phyloP scores from a whole-genome alignment of 805 yeast genomes.

The Zygoascus flipseniorum region DNA sequence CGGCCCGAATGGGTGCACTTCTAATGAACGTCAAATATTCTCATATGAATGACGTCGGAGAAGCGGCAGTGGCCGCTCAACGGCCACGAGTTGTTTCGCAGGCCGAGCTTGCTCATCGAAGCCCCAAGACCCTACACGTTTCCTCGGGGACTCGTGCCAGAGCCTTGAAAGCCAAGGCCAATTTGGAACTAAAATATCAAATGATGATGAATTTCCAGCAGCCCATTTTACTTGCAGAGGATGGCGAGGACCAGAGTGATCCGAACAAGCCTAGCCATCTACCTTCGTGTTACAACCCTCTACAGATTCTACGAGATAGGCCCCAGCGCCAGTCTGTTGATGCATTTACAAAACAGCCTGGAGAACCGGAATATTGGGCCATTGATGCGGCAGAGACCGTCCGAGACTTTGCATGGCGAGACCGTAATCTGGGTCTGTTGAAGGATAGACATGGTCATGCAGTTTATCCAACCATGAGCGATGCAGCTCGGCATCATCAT shows the following conservation, averaged over 20 bases:
- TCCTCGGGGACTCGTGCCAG: constrained; percentile 15
- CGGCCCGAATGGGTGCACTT: constrained; percentile 14
- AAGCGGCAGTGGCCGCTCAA: background rate
- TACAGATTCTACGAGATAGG: constrained; percentile 76
- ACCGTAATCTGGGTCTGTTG: constrained; percentile 12
- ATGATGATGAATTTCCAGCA: constrained; percentile 16
- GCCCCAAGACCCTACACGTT: background rate
- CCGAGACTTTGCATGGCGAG: constrained; percentile 19
- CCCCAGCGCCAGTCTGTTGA: constrained; percentile 17
- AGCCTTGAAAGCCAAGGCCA: constrained; percentile 23
- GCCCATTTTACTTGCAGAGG: background rate
- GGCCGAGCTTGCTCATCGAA: background rate
- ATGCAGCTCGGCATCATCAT: background rate
- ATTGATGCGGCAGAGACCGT: constrained; percentile 21
- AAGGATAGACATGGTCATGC: constrained; percentile 12
- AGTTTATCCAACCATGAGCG: constrained; percentile 5
- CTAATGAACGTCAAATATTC: constrained; percentile 15
- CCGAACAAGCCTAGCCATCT: background rate
- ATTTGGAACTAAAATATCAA: constrained; percentile 24
- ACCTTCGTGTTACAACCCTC: constrained; percentile 65
- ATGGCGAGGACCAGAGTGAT: background rate
- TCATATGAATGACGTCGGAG: constrained; percentile 1
- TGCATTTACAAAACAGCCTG: background rate
- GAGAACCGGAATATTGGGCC: constrained; percentile 15
- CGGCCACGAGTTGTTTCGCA: background rate